A percentile compares a stretch with the other conserved stretches of the same genome.
These are phyloP conservation scores for carrot (Daucus carota) DNA, from an alignment of 129 eudicot species.

Conservation along the genomic window DH1_v3.0 NC_030386.2:14029501-14030000, in stretches of 20 bases:
- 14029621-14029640: not conserved
- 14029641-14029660: not conserved
- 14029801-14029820: not conserved
- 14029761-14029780: not conserved
- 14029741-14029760: not conserved
- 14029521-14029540: not conserved
- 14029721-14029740: not conserved
- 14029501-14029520: not conserved
- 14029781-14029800: not conserved
- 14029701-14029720: not conserved
- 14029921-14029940: slow-evolving; percentile 8
- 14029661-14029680: not conserved
- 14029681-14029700: not conserved
- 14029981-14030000: not conserved
- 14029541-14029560: too few species aligned
- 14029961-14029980: slow-evolving; percentile 6
- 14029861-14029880: not conserved
- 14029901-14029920: slow-evolving; percentile 48
- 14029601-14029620: not conserved
- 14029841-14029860: not conserved
- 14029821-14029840: not conserved
- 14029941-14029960: not conserved
- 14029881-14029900: slow-evolving; percentile 8
- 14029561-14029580: not conserved
- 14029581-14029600: not conserved